These are phyloP conservation scores for Populus hybrid DNA, from an alignment of 441 rosid genomes.

Conservation along the genomic window DNA sequence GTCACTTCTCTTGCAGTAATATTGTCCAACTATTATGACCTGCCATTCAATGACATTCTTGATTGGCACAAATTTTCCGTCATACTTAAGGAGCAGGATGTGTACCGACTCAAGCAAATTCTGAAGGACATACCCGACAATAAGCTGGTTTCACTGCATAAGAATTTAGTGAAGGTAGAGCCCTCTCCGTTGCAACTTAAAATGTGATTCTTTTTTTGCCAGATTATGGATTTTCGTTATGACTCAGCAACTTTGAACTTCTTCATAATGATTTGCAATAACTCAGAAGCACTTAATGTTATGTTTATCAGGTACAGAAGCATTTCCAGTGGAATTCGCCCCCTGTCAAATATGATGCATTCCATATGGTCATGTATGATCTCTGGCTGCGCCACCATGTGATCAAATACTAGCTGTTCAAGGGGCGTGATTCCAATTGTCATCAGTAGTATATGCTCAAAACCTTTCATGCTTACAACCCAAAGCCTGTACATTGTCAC, in stretches of 20 bases:
- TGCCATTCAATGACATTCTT: constrained; percentile 88
- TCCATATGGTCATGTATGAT: constrained; percentile 95
- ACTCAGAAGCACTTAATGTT: constrained; percentile 15
- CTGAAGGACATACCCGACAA: constrained; percentile 73
- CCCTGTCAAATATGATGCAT: constrained; percentile 67
- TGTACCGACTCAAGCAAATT: constrained; percentile 73
- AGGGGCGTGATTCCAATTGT: background rate
- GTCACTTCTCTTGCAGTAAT: constrained; percentile 54
- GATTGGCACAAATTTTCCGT: constrained; percentile 79
- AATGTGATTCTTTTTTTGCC: background rate
- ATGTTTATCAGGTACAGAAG: constrained; percentile 67
- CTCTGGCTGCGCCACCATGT: constrained; percentile 92
- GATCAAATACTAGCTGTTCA: constrained; percentile 59
- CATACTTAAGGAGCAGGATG: constrained; percentile 70
- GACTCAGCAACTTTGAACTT: background rate
- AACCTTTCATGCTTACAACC: constrained; percentile 22
- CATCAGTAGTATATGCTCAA: constrained; percentile 8
- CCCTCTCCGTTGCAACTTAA: background rate
- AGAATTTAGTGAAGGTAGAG: constrained; percentile 74
- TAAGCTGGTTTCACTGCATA: constrained; percentile 59
- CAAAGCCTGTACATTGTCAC: constrained; percentile 31
- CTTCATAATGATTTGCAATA: background rate
- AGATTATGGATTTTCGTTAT: background rate
- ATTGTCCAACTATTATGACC: constrained; percentile 83
- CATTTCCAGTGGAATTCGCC: constrained; percentile 97